Base-by-base conservation (phyloP, 208 protist species). In the Acanthamoeba rhysodes region DNA sequence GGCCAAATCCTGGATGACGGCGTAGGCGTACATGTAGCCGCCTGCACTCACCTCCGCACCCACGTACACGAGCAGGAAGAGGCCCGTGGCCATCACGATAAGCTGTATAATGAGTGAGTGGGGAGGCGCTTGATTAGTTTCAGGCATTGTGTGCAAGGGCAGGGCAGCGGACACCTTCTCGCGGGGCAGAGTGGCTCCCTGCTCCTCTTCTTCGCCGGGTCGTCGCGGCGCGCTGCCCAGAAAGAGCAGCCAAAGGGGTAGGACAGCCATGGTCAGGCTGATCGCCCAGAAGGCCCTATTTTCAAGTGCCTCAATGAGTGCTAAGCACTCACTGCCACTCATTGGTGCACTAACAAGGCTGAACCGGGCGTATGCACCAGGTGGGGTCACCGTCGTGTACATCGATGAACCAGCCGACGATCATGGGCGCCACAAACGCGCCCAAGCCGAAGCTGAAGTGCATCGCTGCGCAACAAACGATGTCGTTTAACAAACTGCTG, bases 391-490 rank as follows among this genome's bases (percentile, higher is more conserved):
- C 91, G 34, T 85, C 78, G 45, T 95, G 57, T 55, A 90, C 57
- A 32, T 84, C 72, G 27, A 85, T 48, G 45, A 84, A 66, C 91
- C 72, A 70, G 24, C 91, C 91, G 57, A 95, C 70, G n/a, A 84
- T 32, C 37, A 95, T 84, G 29, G 91, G 91, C 5, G 91, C 32
- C 20, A 95, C 72, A 18, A 95, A 84, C 0, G 91, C 91, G 34
- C 91, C 91, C 55, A 95, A 29, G 10, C 91, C 91, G 37, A 95
- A 95, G 78, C 91, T 95, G 34, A 95, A 95, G 37, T 95, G 91
- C 72, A 95, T 84, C 10, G 91, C 91, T 88, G 80, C 0, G 27
- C 34, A 6, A 24, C 70, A 55, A 32, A 12, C 74, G 45, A 84
- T 10, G 37, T 4, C 37, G 37, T 41, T 41, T 41, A 41, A 41